Conservation (phyloP, 75 land plant genomes). For the Sequoiadendron giganteum region DNA sequence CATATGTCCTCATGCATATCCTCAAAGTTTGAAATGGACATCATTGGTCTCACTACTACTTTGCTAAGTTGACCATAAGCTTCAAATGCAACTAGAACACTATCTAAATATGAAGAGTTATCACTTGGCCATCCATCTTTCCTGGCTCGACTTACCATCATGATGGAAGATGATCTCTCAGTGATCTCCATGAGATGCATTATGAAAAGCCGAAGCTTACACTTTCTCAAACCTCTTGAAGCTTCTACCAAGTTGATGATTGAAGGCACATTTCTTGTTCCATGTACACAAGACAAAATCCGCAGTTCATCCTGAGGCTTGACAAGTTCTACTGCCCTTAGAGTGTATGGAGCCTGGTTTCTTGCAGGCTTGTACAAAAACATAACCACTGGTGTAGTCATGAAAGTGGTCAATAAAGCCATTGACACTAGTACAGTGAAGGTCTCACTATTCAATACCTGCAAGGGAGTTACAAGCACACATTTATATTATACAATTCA, state of each 20-base stretch:
- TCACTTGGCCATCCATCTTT: slow-evolving; percentile 32
- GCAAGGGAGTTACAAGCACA: neutral
- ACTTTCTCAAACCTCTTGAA: slow-evolving; percentile 42
- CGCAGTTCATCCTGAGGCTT: slow-evolving; percentile 27
- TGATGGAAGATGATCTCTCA: slow-evolving; percentile 40
- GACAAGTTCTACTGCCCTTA: slow-evolving; percentile 11
- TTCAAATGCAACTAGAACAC: slow-evolving; percentile 42
- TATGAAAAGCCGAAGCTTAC: slow-evolving; percentile 36
- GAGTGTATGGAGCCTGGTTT: slow-evolving; percentile 24
- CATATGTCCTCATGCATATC: slow-evolving; percentile 78
- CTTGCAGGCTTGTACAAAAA: slow-evolving; percentile 69
- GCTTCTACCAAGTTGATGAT: slow-evolving; percentile 71
- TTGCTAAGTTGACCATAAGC: slow-evolving; percentile 17
- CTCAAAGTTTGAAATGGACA: slow-evolving; percentile 56
- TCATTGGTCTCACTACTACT: slow-evolving; percentile 65
- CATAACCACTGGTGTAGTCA: slow-evolving; percentile 82
- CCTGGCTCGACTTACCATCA: slow-evolving; percentile 49
- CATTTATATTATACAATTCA: too few relatives aligned
- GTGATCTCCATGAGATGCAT: slow-evolving; percentile 64
- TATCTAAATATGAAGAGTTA: slow-evolving; percentile 6
- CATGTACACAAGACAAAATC: slow-evolving; percentile 67
- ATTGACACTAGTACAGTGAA: slow-evolving; percentile 65
- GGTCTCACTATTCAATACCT: slow-evolving; percentile 58
- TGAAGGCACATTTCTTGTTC: slow-evolving; percentile 55
- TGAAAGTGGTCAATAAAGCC: slow-evolving; percentile 80